Evolutionary conservation across 2,329 filamentous ascomycete species (phyloP).

Genomic region (Phyllosticta citriasiana): DNA sequence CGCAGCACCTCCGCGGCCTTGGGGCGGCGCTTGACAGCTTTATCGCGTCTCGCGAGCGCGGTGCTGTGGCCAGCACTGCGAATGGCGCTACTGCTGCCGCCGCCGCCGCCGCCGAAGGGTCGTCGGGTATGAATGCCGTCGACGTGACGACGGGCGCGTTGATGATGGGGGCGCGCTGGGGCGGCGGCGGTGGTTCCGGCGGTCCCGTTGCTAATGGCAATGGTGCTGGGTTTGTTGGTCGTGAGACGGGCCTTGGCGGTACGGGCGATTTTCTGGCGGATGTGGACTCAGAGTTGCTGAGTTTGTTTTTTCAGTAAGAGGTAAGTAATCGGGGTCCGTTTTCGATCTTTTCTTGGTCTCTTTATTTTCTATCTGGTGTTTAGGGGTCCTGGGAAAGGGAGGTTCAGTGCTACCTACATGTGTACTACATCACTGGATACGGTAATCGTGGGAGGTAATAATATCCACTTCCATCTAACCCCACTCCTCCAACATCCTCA

Average conservation of each 20-base stretch:
- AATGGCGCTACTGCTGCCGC: too few relatives aligned
- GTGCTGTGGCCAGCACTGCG: not conserved
- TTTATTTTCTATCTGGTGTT: too few relatives aligned
- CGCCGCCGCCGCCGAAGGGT: too few relatives aligned
- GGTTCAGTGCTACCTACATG: too few relatives aligned
- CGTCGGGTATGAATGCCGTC: not conserved
- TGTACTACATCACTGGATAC: too few relatives aligned
- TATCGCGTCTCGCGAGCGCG: not conserved
- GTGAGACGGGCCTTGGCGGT: constrained; percentile 18
- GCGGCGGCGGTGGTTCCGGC: too few relatives aligned
- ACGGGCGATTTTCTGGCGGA: constrained; percentile 30
- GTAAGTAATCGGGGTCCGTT: too few relatives aligned
- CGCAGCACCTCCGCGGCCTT: constrained; percentile 20
- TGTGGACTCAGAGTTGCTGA: constrained; percentile 18
- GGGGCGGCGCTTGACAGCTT: not conserved
- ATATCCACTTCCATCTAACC: too few relatives aligned
- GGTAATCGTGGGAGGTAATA: too few relatives aligned
- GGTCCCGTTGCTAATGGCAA: not conserved
- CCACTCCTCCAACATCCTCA: too few relatives aligned
- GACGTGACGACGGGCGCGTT: not conserved
- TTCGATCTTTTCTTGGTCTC: too few relatives aligned
- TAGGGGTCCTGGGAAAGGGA: too few relatives aligned
- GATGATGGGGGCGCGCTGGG: not conserved
- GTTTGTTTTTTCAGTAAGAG: not conserved
- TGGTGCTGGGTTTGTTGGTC: not conserved